Evolutionary conservation across 106 monocot species (phyloP), one percentile per base, ranked within the genome.

Genomic region (Apostasia shenzhenica): DNA sequence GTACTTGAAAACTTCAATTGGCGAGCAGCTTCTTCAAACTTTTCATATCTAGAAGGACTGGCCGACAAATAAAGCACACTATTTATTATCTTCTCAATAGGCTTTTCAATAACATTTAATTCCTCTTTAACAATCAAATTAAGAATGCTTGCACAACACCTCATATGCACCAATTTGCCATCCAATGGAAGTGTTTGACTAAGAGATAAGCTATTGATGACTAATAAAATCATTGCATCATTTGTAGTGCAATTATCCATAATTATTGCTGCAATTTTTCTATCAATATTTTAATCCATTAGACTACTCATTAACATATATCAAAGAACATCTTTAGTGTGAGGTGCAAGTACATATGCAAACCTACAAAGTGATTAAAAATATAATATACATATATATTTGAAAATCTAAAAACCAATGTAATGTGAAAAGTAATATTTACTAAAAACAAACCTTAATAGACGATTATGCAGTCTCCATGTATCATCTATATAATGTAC

Each of bases 401-500:
- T n/a, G n/a, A n/a, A n/a, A n/a, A n/a, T n/a, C 82, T 41, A 75
- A 44, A 45, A 91, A 76, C 6, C 8, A 3, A 50, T 4, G 8
- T 50, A 50, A 3, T 8, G 3, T 50, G 50, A 50, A 50, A 4
- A 50, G 8, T 50, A 50, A 50, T 54, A 39, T 52, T 78, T 82
- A 47, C 74, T 68, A 13, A 80, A 91, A 87, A 46, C 65, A 80
- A 13, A 91, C 68, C n/a, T n/a, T n/a, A n/a, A n/a, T 56, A 83
- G 75, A 70, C 78, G 82, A 55, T 78, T 84, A 57, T 78, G 69
- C 43, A 87, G 71, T 66, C 70, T 84, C 84, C 87, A 87, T 41
- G 84, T 73, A 47, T 91, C 66, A 70, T 91, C 87, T 42, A 91
- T 65, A 54, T 75, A 91, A 68, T 91, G 84, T 67, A 81, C 81